A percentile compares a stretch with the other conserved stretches of the same genome.
These are phyloP conservation scores for Hypomontagnella submonticulosa DNA, from an alignment of 495 filamentous ascomycete genomes.

Conservation along the genomic window DNA sequence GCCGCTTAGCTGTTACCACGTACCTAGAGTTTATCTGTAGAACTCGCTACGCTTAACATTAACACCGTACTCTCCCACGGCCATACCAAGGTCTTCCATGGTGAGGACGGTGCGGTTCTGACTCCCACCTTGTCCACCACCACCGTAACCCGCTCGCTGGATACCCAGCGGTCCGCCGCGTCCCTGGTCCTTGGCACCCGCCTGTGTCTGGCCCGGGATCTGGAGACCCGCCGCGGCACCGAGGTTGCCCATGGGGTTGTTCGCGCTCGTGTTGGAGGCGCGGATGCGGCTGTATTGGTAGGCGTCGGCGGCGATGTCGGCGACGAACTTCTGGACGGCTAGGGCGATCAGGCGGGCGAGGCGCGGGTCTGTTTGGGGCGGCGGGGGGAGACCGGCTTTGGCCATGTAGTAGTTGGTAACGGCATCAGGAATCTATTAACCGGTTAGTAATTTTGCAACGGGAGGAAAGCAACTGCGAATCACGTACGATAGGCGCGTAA, in stretches of 20 bases:
- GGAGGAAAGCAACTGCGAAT: not conserved
- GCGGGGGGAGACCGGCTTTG: slow-evolving; percentile 89
- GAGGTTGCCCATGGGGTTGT: slow-evolving; percentile 87
- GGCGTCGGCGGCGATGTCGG: slow-evolving; percentile 95
- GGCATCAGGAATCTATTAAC: slow-evolving; percentile 88
- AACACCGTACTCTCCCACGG: slow-evolving; percentile 95
- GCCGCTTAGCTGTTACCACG: not conserved
- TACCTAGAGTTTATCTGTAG: slow-evolving; percentile 72
- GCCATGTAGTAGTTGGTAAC: slow-evolving; percentile 98
- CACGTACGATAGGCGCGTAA: slow-evolving; percentile 91
- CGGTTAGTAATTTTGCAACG: slow-evolving; percentile 13
- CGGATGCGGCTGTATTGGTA: slow-evolving; percentile 98
- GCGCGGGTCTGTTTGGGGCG: slow-evolving; percentile 83
- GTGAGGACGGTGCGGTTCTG: slow-evolving; percentile 95
- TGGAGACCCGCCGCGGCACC: slow-evolving; percentile 80
- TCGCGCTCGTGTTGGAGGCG: slow-evolving; percentile 84
- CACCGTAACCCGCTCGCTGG: slow-evolving; percentile 90
- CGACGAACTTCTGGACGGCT: slow-evolving; percentile 97
- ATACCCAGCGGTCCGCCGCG: slow-evolving; percentile 79
- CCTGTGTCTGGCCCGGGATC: slow-evolving; percentile 67
- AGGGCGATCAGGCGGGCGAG: slow-evolving; percentile 93
- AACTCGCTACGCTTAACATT: slow-evolving; percentile 98
- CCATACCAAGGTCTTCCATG: slow-evolving; percentile 99
- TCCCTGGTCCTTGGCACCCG: slow-evolving; percentile 67
- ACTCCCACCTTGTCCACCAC: slow-evolving; percentile 88